Base-by-base conservation (phyloP, 176 grass and related monocot genomes). In the Oryza coarctata region DNA sequence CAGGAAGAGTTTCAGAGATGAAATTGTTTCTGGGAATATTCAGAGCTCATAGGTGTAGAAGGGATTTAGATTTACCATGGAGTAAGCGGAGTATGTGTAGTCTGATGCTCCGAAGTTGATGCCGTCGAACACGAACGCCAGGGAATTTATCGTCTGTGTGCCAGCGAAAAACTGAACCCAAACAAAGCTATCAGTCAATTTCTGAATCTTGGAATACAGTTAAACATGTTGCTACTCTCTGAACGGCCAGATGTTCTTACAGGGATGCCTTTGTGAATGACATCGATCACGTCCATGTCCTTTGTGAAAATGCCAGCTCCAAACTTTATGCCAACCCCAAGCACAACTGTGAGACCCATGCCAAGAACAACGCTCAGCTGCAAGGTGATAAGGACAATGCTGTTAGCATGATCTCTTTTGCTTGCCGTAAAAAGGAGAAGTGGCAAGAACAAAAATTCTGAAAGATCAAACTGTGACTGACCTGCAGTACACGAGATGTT, bases 41-140 rank as follows among this genome's bases (percentile, higher is more conserved):
- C 55, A 60, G 55, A 60, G 55, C 3, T 70, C 63, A 25, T 40
- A 3, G 26, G 38, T 39, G 58, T 55, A 38, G 4, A 50, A 23
- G 62, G 49, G 30, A 64, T 82, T 76, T 87, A 92, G 26, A 73
- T 82, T 80, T 87, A 92, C 97, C 97, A 99, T 99, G 26, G 97
- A 99, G 75, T 96, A 99, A 18, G 97, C 97, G 78, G 97, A 75
- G 81, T 82, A 99, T 15, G 87, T 86, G 82, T 95, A 99, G 68
- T 99, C 96, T 63, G 91, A 94, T 12, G 93, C 92, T 69, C 96
- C 96, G 63, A 95, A 99, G 80, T 99, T 99, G 80, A 99, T 91
- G 68, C 97, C 97, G 45, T 99, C 97, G 64, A 99, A 99, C n/a
- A 99, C 97, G 65, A 99, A 99, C 15, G 97, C 97, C 62, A 99